Conservation (phyloP, 352 stramenopile species). For the Pythium dissimile region DNA sequence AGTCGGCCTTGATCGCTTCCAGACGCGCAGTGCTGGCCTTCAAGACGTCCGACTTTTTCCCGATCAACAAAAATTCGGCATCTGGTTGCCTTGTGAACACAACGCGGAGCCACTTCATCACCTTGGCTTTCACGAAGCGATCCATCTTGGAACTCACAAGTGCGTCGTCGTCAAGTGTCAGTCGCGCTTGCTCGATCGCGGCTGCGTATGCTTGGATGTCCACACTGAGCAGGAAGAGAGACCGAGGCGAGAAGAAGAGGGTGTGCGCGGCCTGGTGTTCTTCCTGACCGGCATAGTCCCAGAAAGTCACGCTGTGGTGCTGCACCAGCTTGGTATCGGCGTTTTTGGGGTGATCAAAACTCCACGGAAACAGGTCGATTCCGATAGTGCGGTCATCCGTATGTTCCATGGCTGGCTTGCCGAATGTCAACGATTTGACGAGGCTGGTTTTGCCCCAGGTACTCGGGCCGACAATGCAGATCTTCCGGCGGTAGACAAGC, state of each 20-base stretch:
- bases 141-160: background rate
- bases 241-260: slow-evolving; percentile 4
- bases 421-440: slow-evolving; percentile 21
- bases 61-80: background rate
- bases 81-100: background rate
- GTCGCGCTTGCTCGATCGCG: background rate
- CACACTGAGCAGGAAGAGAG: background rate
- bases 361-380: slow-evolving; percentile 21
- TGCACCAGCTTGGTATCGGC: background rate
- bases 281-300: slow-evolving; percentile 7
- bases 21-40: background rate
- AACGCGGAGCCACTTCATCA: background rate
- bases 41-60: background rate
- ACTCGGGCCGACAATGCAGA: slow-evolving; percentile 25
- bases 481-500: slow-evolving; percentile 8
- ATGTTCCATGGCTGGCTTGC: background rate
- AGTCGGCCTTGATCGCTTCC: background rate
- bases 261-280: background rate
- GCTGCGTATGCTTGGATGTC: background rate
- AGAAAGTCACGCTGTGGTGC: slow-evolving; percentile 1
- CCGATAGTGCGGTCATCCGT: slow-evolving; percentile 23
- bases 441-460: slow-evolving; percentile 29
- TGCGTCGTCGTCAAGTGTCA: background rate
- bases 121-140: background rate
- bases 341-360: slow-evolving; percentile 4